Evolutionary conservation across 106 monocot species (phyloP), one percentile per base, ranked within the genome.

Genomic region (Dendrobium officinale): DNA sequence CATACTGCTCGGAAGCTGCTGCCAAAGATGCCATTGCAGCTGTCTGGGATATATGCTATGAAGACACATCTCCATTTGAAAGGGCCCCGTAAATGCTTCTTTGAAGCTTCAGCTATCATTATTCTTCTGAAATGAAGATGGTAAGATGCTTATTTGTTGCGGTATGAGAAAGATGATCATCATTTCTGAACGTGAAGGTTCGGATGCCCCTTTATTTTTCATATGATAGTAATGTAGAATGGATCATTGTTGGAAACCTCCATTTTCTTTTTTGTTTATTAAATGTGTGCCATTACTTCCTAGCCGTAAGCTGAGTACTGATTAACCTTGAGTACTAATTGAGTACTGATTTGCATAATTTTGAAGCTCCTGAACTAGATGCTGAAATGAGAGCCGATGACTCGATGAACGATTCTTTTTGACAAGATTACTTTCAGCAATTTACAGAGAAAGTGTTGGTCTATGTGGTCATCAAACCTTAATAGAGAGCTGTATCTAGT

Each of bases 21-120:
- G 94, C 97, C 24, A 98, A 89, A 77, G 89, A 92, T 86, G 97
- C 97, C 40, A 88, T 98, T 73, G 94, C 92, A 55, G 82, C 97
- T 59, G 92, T 94, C 4, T 98, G 97, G 97, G 94, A 94, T 79
- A 85, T 87, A 37, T 98, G 97, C 80, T 98, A 98, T 81, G 87
- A 98, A 66, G 97, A 98, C 42, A 98, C 97, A 6, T 83, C 75
- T 18, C 97, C 97, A 15, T 98, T 98, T 29, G 97, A 98, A 31
- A 81, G 97, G 48, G 97, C 97, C 81, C 97, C 94, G 8, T 96
- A 51, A 89, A 33, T 42, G 75, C 5, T 2, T 74, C 43, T 74
- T 44, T 44, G 43, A 74, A 74, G n/a, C 8, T 72, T 72, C 64
- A 22, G 6, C 64, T 26, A 0, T 2, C 64, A 66, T 66, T 66